Conservation (phyloP, 2,329 filamentous ascomycete species). For the Cadophora malorum region DNA sequence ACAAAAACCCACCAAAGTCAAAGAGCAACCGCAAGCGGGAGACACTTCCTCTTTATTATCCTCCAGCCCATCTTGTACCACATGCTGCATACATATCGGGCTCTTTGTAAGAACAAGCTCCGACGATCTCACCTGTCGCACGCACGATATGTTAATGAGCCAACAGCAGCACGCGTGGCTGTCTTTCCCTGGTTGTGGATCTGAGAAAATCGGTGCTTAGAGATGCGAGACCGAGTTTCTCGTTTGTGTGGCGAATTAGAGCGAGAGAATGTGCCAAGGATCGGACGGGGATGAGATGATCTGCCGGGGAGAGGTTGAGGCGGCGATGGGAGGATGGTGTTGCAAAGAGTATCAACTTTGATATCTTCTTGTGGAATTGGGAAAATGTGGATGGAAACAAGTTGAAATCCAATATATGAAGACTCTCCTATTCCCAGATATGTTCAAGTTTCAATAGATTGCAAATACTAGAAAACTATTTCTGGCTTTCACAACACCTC, state of each 20-base stretch:
- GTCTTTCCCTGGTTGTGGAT: neutral
- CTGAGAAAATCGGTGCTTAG: neutral
- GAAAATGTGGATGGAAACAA: neutral
- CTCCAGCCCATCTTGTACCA: neutral
- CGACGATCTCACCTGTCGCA: constrained; percentile 6
- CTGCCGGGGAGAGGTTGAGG: neutral
- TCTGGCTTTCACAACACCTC: neutral
- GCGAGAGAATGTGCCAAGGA: neutral
- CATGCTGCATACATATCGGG: neutral
- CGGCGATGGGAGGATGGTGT: neutral
- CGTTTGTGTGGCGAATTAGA: neutral
- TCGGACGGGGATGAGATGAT: neutral
- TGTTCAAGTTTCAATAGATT: neutral
- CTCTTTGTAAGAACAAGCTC: neutral
- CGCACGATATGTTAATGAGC: neutral
- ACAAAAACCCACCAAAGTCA: neutral
- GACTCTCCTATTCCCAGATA: too few relatives aligned
- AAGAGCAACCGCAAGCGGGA: neutral
- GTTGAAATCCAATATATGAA: neutral
- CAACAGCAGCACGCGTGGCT: neutral
- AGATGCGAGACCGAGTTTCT: constrained; percentile 7
- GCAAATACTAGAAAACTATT: neutral
- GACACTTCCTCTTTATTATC: neutral
- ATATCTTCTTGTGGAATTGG: too few relatives aligned
- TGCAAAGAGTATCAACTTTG: neutral